Base-by-base conservation (phyloP, 1,139 yeast species). In the Candida sp. region DNA sequence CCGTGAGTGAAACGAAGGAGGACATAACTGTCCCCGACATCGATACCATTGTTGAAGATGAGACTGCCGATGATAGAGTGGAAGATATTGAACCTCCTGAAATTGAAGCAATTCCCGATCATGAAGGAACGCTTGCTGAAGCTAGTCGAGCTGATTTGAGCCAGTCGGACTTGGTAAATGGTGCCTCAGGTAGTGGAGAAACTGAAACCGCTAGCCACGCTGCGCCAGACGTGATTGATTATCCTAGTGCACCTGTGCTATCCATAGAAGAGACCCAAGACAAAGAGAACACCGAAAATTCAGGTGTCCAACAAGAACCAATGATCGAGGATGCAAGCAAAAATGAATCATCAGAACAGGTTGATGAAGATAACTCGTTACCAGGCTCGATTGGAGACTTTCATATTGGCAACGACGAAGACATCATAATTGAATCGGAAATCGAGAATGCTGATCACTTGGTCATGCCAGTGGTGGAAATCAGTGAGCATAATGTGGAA, bases 1-100 rank as follows among this genome's bases (percentile, higher is more conserved):
- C 78, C 9, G 66, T 60, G 28, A 53, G 72, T 23, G 72, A 54
- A 4, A 70, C 63, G 38, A 54, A 47, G 8, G 54, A 40, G 11
- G 34, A 40, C 6, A 28, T 23, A 17, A 40, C 37, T 11, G 49
- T 39, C 5, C 49, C 49, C 7, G 39, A 38, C 23, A 46, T 46
- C n/a, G 33, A 47, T 6, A 9, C 52, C 7, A 72, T 59, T n/a
- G 49, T 40, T 27, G 70, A 67, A 23, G 79, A 77, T 49, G 68
- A 75, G 3, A 78, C 78, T 9, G 66, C 59, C 28, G 53, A 73
- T 23, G 72, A 54, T 4, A 70, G 63, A 40, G 54, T 46, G 8
- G 54, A 40, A 9, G 34, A 40, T 5, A 28, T 23, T 7, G 7
- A 8, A 25, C 27, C 2, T 5, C 22, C 38, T 4, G 38, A 34